These are phyloP conservation scores for Pisolithus microcarpus DNA, from an alignment of 768 basidiomycete species.

Conservation along the genomic window DNA sequence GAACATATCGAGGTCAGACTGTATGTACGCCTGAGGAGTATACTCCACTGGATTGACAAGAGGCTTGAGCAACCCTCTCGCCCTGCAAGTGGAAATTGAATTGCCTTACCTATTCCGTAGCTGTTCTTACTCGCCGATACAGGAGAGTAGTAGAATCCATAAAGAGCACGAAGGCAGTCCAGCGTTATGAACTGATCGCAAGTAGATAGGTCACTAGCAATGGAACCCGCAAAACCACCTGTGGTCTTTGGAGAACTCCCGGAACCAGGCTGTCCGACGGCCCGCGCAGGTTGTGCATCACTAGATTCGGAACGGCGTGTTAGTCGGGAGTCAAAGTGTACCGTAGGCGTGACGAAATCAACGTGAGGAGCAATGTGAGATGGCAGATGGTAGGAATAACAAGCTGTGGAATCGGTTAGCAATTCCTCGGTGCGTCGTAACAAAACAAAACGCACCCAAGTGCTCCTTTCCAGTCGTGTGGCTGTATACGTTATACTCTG, in stretches of 20 bases:
- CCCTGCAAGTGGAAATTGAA: no score
- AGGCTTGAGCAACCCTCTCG: no score
- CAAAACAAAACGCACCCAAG: slow-evolving; percentile 18
- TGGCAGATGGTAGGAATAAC: slow-evolving; percentile 29
- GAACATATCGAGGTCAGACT: slow-evolving; percentile 28
- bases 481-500: slow-evolving; percentile 19
- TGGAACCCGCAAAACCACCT: slow-evolving; percentile 6
- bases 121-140: slow-evolving; percentile 5
- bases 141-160: slow-evolving; percentile 17
- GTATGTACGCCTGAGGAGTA: slow-evolving; percentile 11
- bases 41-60: no score
- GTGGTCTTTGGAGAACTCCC: slow-evolving; percentile 11
- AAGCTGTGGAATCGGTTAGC: slow-evolving; percentile 14
- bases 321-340: slow-evolving; percentile 26
- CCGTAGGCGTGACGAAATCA: slow-evolving; percentile 28
- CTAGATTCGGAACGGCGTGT: slow-evolving; percentile 10
- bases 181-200: slow-evolving; percentile 27
- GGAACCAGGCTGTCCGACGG: slow-evolving; percentile 8
- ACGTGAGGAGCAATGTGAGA: slow-evolving; percentile 25
- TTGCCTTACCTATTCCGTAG: no score
- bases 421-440: not conserved
- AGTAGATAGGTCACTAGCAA: slow-evolving; percentile 8
- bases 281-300: slow-evolving; percentile 3
- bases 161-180: slow-evolving; percentile 22
- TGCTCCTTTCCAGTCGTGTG: slow-evolving; percentile 24